Conservation (phyloP, 2,329 filamentous ascomycete genomes). For the Exophiala dermatitidis region DNA sequence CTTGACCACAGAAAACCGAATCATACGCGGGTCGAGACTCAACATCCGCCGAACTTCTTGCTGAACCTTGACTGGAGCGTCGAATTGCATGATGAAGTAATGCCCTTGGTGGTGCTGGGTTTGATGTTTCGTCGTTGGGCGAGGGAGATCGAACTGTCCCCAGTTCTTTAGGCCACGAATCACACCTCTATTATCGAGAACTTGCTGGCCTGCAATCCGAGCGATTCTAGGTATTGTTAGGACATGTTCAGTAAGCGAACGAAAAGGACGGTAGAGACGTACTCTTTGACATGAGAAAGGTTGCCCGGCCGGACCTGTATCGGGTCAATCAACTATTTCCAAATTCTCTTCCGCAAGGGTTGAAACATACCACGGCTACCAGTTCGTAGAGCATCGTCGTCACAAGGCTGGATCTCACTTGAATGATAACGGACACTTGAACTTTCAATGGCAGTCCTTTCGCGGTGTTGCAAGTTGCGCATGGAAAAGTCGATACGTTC, state of each 20-base stretch:
- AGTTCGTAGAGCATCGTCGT: conserved; percentile 86
- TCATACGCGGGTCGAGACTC: conserved; percentile 79
- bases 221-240: conserved; percentile 16
- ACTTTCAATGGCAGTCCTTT: neutral
- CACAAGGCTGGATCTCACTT: neutral
- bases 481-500: neutral
- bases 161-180: conserved; percentile 91
- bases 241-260: neutral
- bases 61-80: conserved; percentile 67
- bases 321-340: conserved; percentile 16
- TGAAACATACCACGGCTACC: conserved; percentile 73
- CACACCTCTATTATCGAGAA: conserved; percentile 52
- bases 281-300: conserved; percentile 92
- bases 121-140: conserved; percentile 71
- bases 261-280: conserved; percentile 38
- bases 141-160: conserved; percentile 84
- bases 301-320: conserved; percentile 82
- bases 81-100: conserved; percentile 98
- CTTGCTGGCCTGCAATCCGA: conserved; percentile 15
- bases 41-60: conserved; percentile 67
- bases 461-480: neutral
- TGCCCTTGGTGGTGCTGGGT: conserved; percentile 76
- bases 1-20: conserved; percentile 80
- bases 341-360: neutral
- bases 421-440: neutral